Percentiles rank a stretch among this genome's conserved stretches.
phyloP scores from a whole-genome alignment of 2,329 filamentous ascomycete genomes.

The Cladorrhinum sp. region DNA sequence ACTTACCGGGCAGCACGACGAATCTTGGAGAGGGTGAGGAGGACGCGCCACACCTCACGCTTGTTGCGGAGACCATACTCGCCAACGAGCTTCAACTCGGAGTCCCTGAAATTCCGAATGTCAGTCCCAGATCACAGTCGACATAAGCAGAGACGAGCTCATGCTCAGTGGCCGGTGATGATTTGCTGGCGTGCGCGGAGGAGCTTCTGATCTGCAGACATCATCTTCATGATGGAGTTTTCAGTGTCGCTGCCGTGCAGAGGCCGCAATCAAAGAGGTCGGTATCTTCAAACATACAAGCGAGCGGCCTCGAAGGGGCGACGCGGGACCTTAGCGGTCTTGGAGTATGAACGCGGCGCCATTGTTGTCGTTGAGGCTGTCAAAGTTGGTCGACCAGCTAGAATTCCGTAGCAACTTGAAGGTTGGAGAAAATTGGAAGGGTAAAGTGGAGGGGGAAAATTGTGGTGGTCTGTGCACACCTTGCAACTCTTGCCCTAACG shows the following conservation, averaged over 20 bases:
- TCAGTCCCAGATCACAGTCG: constrained; percentile 76
- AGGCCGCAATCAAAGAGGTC: constrained; percentile 51
- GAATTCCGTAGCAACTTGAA: constrained; percentile 18
- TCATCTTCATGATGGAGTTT: neutral
- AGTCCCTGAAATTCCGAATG: constrained; percentile 71
- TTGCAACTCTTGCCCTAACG: constrained; percentile 27
- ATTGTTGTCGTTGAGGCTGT: constrained; percentile 35
- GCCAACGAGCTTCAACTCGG: constrained; percentile 98
- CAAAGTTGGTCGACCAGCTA: constrained; percentile 26
- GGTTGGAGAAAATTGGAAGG: constrained; percentile 25
- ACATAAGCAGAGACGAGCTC: constrained; percentile 98
- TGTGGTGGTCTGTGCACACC: constrained; percentile 29
- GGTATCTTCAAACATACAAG: constrained; percentile 68
- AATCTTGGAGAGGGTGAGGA: constrained; percentile 99
- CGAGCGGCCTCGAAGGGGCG: constrained; percentile 99
- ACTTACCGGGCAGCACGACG: constrained; percentile 99
- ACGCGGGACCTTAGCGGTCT: constrained; percentile 96
- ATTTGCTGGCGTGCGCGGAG: constrained; percentile 24
- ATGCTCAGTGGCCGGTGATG: constrained; percentile 87
- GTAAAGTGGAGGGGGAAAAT: constrained; percentile 16
- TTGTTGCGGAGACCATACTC: constrained; percentile 99
- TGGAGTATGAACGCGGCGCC: constrained; percentile 76
- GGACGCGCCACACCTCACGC: constrained; percentile 99
- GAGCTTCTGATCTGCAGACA: constrained; percentile 3
- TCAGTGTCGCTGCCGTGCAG: constrained; percentile 72